Base-by-base conservation (phyloP, 495 filamentous ascomycete species). In the Penicillium lagena region DNA sequence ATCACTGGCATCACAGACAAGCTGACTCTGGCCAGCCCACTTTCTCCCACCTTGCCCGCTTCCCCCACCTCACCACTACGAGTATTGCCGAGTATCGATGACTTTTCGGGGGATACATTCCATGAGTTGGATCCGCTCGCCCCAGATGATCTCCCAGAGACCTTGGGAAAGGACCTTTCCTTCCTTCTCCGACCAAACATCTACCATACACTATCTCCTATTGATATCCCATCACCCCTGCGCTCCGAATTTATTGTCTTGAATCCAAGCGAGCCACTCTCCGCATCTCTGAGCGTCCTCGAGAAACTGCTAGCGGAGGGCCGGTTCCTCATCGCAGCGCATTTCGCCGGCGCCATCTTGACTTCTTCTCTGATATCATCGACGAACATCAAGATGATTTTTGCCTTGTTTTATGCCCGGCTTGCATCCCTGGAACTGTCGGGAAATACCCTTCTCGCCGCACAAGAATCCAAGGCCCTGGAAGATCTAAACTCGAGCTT, bases 401-500 rank as follows among this genome's bases (percentile, higher is more conserved):
- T 96, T 62, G 62, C 72, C 12, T 73, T 96, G 14, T 73, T 94
- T 31, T 90, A 96, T 66, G 83, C 80, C 8, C 86, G 93, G 3
- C 76, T 96, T 2, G 78, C 86, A n/a, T 89, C 83, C 47, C 74
- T 98, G 7, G 84, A 84, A 15, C 76, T 96, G 1, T 73, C 81
- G 11, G 78, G 81, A 40, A 78, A 86, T 56, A 78, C 78, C 17
- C 57, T 79, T 9, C 70, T 95, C 27, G 93, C 93, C 3, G 86
- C 87, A 0, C 85, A 91, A 54, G 93, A 98, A 63, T 84, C 84
- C 7, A 90, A 89, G 55, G 78, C 79, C 1, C 73, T 97, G 9
- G 85, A 87, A 49, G 93, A 96, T 58, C 67, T 95, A 29, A 85
- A 80, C 51, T 79, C 78, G 8, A 60, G 75, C 34, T 76, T 77